Evolutionary conservation across 106 monocot genomes (phyloP).

Genomic region (Dendrobium officinale): DNA sequence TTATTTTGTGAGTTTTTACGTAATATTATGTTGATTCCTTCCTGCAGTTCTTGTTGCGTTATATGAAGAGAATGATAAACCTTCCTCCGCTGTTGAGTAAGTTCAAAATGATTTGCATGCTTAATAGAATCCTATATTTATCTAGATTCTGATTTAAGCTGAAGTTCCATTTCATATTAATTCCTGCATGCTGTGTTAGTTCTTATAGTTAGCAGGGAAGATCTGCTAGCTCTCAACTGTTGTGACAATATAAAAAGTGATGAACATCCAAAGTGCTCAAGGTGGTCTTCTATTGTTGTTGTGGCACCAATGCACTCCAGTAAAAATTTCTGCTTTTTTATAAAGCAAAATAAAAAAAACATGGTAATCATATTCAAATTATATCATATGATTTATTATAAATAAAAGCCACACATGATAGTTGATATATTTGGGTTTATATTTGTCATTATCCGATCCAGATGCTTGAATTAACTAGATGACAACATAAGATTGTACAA

Average conservation of each 20-base stretch:
- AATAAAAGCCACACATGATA: too few species aligned
- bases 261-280: neutral
- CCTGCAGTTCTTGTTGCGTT: slow-evolving; percentile 77
- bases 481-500: too few species aligned
- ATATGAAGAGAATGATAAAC: slow-evolving; percentile 82
- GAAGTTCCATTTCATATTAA: neutral
- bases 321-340: too few species aligned
- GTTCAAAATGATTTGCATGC: slow-evolving; percentile 19
- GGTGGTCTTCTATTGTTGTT: neutral
- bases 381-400: too few species aligned
- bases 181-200: neutral
- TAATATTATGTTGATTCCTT: neutral
- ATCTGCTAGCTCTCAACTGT: neutral
- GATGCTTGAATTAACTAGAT: too few species aligned
- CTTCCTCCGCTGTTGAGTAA: slow-evolving; percentile 78
- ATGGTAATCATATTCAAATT: too few species aligned
- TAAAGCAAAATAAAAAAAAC: too few species aligned
- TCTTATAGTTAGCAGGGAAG: neutral
- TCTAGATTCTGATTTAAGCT: neutral
- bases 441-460: too few species aligned
- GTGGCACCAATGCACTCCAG: neutral
- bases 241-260: neutral
- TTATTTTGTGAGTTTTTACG: neutral
- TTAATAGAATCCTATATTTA: neutral
- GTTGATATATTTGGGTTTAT: too few species aligned